Evolutionary conservation across 1,284 basidiomycete species (phyloP), one percentile per base, ranked within the genome.

Genomic region (Naganishia sp.): DNA sequence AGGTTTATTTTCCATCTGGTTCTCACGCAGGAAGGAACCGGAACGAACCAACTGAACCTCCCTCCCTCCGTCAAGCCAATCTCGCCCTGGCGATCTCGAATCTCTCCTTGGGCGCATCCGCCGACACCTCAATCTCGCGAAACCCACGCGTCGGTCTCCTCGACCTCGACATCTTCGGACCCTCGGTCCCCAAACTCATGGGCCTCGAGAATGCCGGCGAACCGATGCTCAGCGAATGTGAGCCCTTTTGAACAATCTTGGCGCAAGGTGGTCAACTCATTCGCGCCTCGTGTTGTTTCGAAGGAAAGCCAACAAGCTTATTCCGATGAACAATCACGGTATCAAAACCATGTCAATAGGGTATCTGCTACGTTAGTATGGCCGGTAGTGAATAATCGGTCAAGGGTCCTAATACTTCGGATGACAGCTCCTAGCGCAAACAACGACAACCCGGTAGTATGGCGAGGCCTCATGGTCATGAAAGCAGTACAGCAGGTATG

Each of bases 391-490:
- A n/a, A n/a, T n/a, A n/a, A n/a, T n/a, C n/a, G n/a, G n/a, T n/a
- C n/a, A n/a, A n/a, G n/a, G n/a, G n/a, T n/a, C n/a, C n/a, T n/a
- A n/a, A n/a, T n/a, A n/a, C n/a, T n/a, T n/a, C n/a, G n/a, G n/a
- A 66, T 65, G 21, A 28, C 68, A 77, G 78, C 79, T 5, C 75
- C 77, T 39, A 77, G 77, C 67, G 76, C 77, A n/a, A 81, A 56
- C 47, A 82, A 83, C 43, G 90, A 94, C 73, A 87, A 87, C 0
- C 87, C 93, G 0, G 85, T 98, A 21, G 92, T 95, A 28, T 99
- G 95, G 95, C 85, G 95, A 45, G 95, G 95, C 1, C 85, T 98
- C 56, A 98, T 99, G 95, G 96, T 99, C 1, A 94, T 96, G 81
- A 99, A 99, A 76, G 94, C 95, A 28, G 93, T 95, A 0, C 95